Conservation (phyloP, 257 asterid genomes). For the Misopates orontium region DNA sequence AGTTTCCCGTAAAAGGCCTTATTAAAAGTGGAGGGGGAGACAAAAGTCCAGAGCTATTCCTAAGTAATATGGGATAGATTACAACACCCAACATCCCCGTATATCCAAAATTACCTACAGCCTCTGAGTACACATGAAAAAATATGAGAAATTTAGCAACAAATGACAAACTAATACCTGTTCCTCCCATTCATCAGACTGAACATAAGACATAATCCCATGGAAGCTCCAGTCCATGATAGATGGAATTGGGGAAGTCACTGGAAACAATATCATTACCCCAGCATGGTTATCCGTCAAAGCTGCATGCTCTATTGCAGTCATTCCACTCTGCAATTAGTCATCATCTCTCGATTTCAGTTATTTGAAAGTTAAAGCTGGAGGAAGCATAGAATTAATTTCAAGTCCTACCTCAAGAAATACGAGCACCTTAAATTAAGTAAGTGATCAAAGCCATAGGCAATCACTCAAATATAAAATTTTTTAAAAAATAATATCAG, state of each 20-base stretch:
- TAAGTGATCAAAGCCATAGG: neutral
- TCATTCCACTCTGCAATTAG: slow-evolving; percentile 7
- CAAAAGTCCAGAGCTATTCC: no score
- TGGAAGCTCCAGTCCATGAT: slow-evolving; percentile 29
- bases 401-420: neutral
- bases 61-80: no score
- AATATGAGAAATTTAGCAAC: neutral
- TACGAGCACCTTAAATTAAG: neutral
- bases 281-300: neutral
- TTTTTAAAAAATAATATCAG: no score
- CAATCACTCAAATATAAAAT: neutral
- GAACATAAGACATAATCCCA: slow-evolving; percentile 28
- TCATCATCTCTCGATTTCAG: neutral
- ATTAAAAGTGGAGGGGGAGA: no score
- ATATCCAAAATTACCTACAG: no score
- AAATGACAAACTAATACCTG: slow-evolving; percentile 17
- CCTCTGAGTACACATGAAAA: neutral
- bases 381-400: neutral
- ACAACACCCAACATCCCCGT: no score
- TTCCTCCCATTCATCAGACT: neutral
- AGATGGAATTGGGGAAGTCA: slow-evolving; percentile 25
- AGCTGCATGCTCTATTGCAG: slow-evolving; percentile 24
- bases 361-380: neutral
- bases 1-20: no score
- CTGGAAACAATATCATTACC: slow-evolving; percentile 25